Evolutionary conservation across 2,329 filamentous ascomycete species (phyloP).

Genomic region (Hymenoscyphus salicellus): DNA sequence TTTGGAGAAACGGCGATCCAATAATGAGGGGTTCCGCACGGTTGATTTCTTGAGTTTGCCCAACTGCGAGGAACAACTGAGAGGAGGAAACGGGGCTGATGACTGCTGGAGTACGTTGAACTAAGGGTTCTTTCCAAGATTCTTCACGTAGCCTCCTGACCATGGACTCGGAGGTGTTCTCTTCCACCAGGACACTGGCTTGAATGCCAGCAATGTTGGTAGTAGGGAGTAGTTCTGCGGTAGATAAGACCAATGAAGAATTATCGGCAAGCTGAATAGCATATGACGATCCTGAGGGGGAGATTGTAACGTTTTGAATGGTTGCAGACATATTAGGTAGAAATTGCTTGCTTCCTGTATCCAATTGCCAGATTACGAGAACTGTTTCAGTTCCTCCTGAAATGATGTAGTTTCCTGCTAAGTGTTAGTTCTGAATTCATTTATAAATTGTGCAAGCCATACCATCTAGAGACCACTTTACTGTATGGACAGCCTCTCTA

Average conservation of each 20-base stretch:
- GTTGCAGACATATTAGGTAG: conserved; percentile 86
- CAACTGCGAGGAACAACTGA: conserved; percentile 66
- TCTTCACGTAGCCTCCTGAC: conserved; percentile 47
- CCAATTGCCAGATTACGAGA: conserved; percentile 88
- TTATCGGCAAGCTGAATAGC: conserved; percentile 86
- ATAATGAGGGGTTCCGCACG: conserved; percentile 49
- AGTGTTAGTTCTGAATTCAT: conserved; percentile 34
- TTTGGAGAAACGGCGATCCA: conserved; percentile 69
- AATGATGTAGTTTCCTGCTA: conserved; percentile 80
- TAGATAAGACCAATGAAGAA: conserved; percentile 85
- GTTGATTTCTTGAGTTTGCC: conserved; percentile 56
- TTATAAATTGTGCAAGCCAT: conserved; percentile 33
- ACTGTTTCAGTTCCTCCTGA: conserved; percentile 90
- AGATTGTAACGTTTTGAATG: conserved; percentile 82
- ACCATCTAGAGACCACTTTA: conserved; percentile 94
- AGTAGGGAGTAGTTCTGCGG: conserved; percentile 80
- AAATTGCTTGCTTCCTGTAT: conserved; percentile 77
- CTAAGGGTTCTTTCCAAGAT: conserved; percentile 26
- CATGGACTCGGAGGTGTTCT: conserved; percentile 50
- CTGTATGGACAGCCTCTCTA: conserved; percentile 72
- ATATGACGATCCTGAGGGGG: conserved; percentile 75
- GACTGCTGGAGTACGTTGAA: conserved; percentile 52
- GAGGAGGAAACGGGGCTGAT: conserved; percentile 62
- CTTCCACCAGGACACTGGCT: conserved; percentile 51
- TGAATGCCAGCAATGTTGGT: conserved; percentile 84